Percentiles rank a stretch among this genome's conserved stretches.
These are phyloP conservation scores for Salinomyces thailandicus DNA, from an alignment of 2,329 filamentous ascomycete species.

Conservation along the genomic window DNA sequence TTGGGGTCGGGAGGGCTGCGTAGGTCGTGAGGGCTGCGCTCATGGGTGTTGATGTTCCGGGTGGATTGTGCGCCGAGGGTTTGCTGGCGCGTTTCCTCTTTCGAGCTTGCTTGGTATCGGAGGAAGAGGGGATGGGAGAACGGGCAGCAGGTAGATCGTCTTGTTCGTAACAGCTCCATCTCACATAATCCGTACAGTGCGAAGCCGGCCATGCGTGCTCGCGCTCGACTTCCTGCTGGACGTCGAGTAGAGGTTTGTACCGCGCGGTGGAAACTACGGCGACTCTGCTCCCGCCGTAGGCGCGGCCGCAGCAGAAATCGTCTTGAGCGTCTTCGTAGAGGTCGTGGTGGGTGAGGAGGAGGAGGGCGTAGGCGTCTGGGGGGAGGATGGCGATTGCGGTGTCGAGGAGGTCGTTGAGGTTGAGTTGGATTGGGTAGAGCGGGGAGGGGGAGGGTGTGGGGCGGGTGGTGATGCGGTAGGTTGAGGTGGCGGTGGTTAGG, in stretches of 20 bases:
- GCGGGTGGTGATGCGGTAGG: too few relatives aligned
- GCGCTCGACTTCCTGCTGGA: constrained; percentile 33
- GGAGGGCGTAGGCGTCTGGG: constrained; percentile 47
- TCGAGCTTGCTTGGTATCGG: too few relatives aligned
- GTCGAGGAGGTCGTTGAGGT: constrained; percentile 53
- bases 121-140: too few relatives aligned
- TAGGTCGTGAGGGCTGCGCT: not conserved
- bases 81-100: too few relatives aligned
- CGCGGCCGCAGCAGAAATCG: constrained; percentile 44
- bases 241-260: constrained; percentile 45
- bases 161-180: constrained; percentile 21
- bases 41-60: not conserved
- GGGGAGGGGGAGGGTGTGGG: too few relatives aligned
- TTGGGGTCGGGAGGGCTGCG: not conserved
- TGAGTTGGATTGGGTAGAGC: constrained; percentile 45
- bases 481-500: too few relatives aligned
- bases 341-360: constrained; percentile 51
- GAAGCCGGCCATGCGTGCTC: constrained; percentile 54
- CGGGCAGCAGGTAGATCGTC: not conserved
- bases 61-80: too few relatives aligned
- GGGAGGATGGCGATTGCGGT: constrained; percentile 45
- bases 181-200: constrained; percentile 47
- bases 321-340: constrained; percentile 56
- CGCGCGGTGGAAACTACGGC: constrained; percentile 52
- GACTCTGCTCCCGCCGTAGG: constrained; percentile 52